Base-by-base conservation (phyloP, 2,329 filamentous ascomycete species). In the Ophiostoma novo-ulmi region DNA sequence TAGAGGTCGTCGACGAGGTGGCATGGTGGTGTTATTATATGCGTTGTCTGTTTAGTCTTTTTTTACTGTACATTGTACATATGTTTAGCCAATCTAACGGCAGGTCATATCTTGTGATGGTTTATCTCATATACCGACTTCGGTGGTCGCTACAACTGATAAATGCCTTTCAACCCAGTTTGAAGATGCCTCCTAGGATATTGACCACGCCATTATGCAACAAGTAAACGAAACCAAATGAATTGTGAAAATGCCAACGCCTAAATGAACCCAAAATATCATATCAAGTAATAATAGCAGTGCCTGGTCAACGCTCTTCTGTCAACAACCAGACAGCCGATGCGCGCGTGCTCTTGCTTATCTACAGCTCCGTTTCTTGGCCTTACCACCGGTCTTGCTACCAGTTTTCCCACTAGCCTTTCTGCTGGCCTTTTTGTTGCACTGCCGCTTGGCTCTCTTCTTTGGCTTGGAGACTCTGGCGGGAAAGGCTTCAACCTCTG, bases 211-310 rank as follows among this genome's bases (percentile, higher is more conserved):
- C 11, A 11, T 6, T 26, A 31, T 58, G 52, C 31, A 31, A 58
- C 44, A 20, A 48, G 3, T 22, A 58, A 17, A 58, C 44, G 17
- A 48, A 48, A 48, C 44, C 44, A 48, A 48, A n/a, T 20, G n/a
- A 58, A 58, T 22, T 58, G 52, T 26, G 20, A 48, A 31, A 63
- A 35, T 63, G 58, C 58, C 58, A 63, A 63, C 58, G 58, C 58
- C 58, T 35, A 63, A 22, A n/a, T 63, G 20, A 63, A 35, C 58
- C 58, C 58, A 63, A 63, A 35, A 35, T 17, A 55, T n/a, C 6
- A 63, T 35, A 63, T 35, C 26, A 63, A 31, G 22, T 44, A 63
- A 35, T 31, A 35, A 7, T 4, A 63, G 20, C 26, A 63, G 58
- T 17, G 44, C 13, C 44, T 52, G 20, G 31, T 31, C 44, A 3